Evolutionary conservation across 768 basidiomycete species (phyloP).

Genomic region (Lactarius sanguifluus): DNA sequence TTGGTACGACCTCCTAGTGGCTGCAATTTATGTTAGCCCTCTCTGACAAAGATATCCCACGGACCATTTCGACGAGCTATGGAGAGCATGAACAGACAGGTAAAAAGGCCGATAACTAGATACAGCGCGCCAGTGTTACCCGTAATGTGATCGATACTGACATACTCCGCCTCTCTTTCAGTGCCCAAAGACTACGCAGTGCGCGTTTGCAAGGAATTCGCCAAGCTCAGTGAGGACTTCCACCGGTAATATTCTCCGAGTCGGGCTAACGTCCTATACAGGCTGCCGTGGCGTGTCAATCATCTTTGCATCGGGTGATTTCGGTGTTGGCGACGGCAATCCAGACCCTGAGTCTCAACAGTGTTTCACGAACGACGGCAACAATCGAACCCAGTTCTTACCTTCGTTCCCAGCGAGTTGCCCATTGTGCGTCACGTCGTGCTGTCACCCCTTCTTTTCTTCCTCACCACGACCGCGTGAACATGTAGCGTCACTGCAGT

Average conservation of each 20-base stretch:
- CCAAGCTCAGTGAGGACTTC: constrained; percentile 53
- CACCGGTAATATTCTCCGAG: background rate
- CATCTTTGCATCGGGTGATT: constrained; percentile 65
- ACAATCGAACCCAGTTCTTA: constrained; percentile 51
- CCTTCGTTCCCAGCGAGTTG: constrained; percentile 58
- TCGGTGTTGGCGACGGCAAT: constrained; percentile 66
- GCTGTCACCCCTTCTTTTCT: background rate
- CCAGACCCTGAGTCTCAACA: constrained; percentile 49
- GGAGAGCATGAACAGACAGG: constrained; percentile 72
- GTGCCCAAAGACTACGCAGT: constrained; percentile 51
- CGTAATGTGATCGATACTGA: background rate
- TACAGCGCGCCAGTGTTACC: background rate
- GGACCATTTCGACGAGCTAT: constrained; percentile 71
- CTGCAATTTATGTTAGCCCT: constrained; percentile 53
- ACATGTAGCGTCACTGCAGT: constrained; percentile 63
- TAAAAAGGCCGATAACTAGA: constrained; percentile 28
- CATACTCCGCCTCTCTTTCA: constrained; percentile 28
- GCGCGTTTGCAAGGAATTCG: constrained; percentile 54
- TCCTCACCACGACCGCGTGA: background rate
- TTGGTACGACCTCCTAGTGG: constrained; percentile 44
- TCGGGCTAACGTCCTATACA: constrained; percentile 29
- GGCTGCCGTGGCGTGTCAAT: constrained; percentile 67
- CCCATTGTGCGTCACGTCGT: constrained; percentile 37
- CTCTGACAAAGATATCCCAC: constrained; percentile 44
- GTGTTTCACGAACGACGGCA: constrained; percentile 61